Evolutionary conservation across 805 yeast species (phyloP), one percentile per base, ranked within the genome.

Genomic region (Teunomyces pallodes): DNA sequence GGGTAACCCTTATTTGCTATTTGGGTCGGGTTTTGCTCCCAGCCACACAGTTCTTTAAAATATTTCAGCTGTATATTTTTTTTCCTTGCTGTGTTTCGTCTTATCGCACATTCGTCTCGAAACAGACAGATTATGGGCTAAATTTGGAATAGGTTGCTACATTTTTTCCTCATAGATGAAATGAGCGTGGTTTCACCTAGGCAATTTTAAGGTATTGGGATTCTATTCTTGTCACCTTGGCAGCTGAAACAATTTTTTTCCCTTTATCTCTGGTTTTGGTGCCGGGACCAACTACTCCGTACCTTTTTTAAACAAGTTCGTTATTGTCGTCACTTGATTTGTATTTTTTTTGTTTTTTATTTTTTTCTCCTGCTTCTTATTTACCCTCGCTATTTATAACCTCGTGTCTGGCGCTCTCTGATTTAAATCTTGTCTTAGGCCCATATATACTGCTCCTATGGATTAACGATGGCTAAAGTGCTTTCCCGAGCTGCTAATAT

Each of bases 391-490:
- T 32, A 32, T 32, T 32, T 32, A 32, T 32, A 32, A 13, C 35
- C 35, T 32, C 35, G 35, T 32, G 35, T 32, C 16, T 32, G 35
- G 35, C 35, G 8, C 35, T 32, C 17, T 14, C 9, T 32, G 35
- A 14, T 32, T 32, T 13, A 32, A 32, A 13, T 32, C 35, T 32
- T 32, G 35, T 32, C 14, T 14, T 7, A 32, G 14, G 35, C 14
- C 14, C 35, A 12, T 32, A 13, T 20, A 13, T 32, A 32, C 16
- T 7, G 35, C 35, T 16, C 24, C 35, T 16, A 32, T 32, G 35
- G 16, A 32, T 32, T 32, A 38, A 51, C 41, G 30, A 57, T 56
- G 62, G 49, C 53, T 17, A 57, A 57, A 33, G 62, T 58, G 17
- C 54, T 58, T 27, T 47, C 54, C 27, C 55, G 48, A 43, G 56